phyloP scores from a whole-genome alignment of 2,329 filamentous ascomycete species.

The Monosporascus cannonballus region DNA sequence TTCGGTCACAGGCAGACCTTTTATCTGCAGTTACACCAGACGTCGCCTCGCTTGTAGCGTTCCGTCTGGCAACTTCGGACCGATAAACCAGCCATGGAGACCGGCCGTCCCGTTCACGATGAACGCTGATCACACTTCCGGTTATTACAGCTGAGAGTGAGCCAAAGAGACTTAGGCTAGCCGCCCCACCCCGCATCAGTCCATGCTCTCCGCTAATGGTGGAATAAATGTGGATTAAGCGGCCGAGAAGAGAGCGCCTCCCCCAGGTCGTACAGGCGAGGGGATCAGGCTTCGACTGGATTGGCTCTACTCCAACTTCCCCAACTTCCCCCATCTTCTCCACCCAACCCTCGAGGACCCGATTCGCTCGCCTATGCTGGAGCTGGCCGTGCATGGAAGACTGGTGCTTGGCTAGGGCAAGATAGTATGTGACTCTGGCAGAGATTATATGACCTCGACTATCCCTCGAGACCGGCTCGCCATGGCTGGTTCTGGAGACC shows the following conservation, averaged over 20 bases:
- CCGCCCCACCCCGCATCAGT: too few relatives aligned
- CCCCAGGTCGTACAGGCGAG: background rate
- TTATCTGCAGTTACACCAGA: too few relatives aligned
- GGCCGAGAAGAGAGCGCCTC: background rate
- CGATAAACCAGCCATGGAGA: too few relatives aligned
- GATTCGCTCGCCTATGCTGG: background rate
- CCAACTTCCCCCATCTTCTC: slow-evolving; percentile 2
- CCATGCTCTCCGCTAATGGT: background rate
- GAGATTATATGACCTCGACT: background rate
- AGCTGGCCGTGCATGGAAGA: background rate
- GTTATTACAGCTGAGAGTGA: too few relatives aligned
- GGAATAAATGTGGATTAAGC: slow-evolving; percentile 1
- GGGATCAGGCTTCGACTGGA: background rate
- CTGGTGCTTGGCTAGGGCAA: background rate
- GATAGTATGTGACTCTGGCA: background rate
- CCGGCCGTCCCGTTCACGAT: too few relatives aligned
- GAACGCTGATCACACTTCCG: too few relatives aligned
- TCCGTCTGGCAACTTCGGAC: too few relatives aligned
- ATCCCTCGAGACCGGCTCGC: background rate
- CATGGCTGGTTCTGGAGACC: background rate
- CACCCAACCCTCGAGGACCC: background rate
- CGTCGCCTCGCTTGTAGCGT: too few relatives aligned
- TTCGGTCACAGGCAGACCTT: too few relatives aligned
- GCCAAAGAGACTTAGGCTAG: too few relatives aligned
- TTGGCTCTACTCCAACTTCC: background rate